phyloP scores from a whole-genome alignment of 2,329 filamentous ascomycete genomes.

The Diaporthe sp. region DNA sequence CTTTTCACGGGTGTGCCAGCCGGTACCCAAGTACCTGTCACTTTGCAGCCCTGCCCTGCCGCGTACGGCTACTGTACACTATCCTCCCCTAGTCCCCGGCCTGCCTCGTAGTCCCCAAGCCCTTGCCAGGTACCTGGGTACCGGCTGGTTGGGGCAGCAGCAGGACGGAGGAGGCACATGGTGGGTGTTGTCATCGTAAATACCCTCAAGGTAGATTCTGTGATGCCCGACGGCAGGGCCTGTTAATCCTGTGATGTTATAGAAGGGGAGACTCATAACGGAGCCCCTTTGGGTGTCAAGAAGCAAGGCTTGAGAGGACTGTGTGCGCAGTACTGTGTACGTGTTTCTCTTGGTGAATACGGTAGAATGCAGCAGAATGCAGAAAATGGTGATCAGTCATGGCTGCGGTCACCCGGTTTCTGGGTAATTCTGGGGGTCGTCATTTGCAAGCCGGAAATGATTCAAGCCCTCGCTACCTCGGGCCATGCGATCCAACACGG shows the following conservation, averaged over 20 bases:
- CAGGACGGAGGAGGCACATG: not conserved
- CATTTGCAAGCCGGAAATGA: conserved; percentile 28
- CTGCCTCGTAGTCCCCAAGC: not conserved
- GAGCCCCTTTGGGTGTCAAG: too few species aligned
- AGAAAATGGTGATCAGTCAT: conserved; percentile 24
- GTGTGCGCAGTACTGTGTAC: not conserved
- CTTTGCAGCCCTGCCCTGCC: conserved; percentile 9
- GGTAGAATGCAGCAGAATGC: not conserved
- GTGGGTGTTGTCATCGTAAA: not conserved
- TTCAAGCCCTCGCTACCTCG: not conserved
- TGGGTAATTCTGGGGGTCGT: conserved; percentile 11
- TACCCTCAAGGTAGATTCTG: too few species aligned
- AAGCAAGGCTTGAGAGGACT: not conserved
- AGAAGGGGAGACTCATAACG: not conserved
- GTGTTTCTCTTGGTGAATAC: not conserved
- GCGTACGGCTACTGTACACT: not conserved
- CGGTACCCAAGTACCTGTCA: conserved; percentile 23
- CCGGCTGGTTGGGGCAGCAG: not conserved
- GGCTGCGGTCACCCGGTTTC: conserved; percentile 28
- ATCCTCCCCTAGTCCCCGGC: not conserved
- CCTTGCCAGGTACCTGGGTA: not conserved
- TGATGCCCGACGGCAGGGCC: not conserved
- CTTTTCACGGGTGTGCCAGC: conserved; percentile 5
- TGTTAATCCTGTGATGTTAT: not conserved
- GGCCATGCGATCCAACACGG: conserved; percentile 7